A percentile compares a stretch with the other conserved stretches of the same genome.
phyloP scores from a whole-genome alignment of 495 filamentous ascomycete genomes.

The Glarea lozoyensis region DNA sequence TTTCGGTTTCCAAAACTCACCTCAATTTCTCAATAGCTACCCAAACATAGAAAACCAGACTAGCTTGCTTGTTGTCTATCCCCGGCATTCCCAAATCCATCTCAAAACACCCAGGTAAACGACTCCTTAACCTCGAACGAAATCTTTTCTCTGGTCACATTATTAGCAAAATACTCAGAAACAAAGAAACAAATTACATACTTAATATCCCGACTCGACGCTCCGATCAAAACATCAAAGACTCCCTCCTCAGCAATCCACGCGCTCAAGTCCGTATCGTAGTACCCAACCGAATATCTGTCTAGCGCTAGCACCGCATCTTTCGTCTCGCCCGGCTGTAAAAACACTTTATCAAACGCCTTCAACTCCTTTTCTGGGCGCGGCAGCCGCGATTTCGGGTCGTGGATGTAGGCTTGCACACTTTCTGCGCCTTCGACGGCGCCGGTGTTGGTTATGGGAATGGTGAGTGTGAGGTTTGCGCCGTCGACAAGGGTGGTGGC shows the following conservation, averaged over 20 bases:
- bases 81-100: too few species aligned
- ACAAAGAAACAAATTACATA: too few species aligned
- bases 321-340: conserved; percentile 62
- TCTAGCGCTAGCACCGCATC: conserved; percentile 56
- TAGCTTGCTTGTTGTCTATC: too few species aligned
- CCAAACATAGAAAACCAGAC: too few species aligned
- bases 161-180: too few species aligned
- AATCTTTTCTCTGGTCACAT: conserved; percentile 30
- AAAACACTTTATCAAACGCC: conserved; percentile 68
- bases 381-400: conserved; percentile 43
- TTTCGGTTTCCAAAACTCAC: too few species aligned
- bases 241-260: conserved; percentile 75
- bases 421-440: conserved; percentile 59
- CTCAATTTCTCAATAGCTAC: too few species aligned
- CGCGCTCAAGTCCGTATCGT: conserved; percentile 55
- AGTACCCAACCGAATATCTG: conserved; percentile 75
- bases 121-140: conserved; percentile 48
- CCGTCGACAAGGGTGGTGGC: conserved; percentile 38
- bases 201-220: conserved; percentile 34
- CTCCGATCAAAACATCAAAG: conserved; percentile 59
- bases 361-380: conserved; percentile 71
- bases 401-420: conserved; percentile 67
- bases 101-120: conserved; percentile 41
- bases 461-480: conserved; percentile 47
- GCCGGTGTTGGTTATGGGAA: conserved; percentile 64